Percentiles rank a stretch among this genome's conserved stretches.
Conservation (phyloP, 345 rosid species). For the Melastoma malabathricum region DNA sequence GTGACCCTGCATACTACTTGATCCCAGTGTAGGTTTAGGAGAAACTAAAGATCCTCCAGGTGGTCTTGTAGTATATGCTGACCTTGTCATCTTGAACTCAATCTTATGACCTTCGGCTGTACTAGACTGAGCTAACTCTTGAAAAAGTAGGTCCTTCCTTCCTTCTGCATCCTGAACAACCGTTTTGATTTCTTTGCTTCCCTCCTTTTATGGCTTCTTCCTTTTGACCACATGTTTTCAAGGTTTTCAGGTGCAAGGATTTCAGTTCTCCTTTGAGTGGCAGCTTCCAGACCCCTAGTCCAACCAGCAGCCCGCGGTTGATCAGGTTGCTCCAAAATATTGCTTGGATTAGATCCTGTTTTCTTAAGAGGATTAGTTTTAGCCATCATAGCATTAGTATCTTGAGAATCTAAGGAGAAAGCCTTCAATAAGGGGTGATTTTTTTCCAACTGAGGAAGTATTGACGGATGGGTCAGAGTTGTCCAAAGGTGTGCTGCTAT, state of each 20-base stretch:
- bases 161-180: slow-evolving; percentile 14
- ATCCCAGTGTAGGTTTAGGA: slow-evolving; percentile 21
- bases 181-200: slow-evolving; percentile 38
- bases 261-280: slow-evolving; percentile 88
- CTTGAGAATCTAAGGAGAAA: slow-evolving; percentile 27
- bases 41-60: slow-evolving; percentile 26
- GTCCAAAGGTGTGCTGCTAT: slow-evolving; percentile 22
- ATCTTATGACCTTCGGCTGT: slow-evolving; percentile 13
- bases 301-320: slow-evolving; percentile 53
- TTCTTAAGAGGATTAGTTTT: slow-evolving; percentile 20
- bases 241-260: slow-evolving; percentile 96
- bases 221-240: slow-evolving; percentile 97
- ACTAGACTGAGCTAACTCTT: slow-evolving; percentile 11
- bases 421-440: slow-evolving; percentile 15
- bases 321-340: slow-evolving; percentile 20
- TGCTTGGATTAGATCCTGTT: slow-evolving; percentile 12
- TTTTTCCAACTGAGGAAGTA: slow-evolving; percentile 9
- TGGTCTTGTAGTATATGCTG: slow-evolving; percentile 17
- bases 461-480: slow-evolving; percentile 4
- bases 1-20: slow-evolving; percentile 24
- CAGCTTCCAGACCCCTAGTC: slow-evolving; percentile 72
- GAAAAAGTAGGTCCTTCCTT: slow-evolving; percentile 11
- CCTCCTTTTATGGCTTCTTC: slow-evolving; percentile 75
- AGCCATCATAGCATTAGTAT: slow-evolving; percentile 16
- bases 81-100: slow-evolving; percentile 15